Evolutionary conservation across 164 flowering plant species (phyloP), one percentile per base, ranked within the genome.

Genomic region (Magnolia sinica): DNA sequence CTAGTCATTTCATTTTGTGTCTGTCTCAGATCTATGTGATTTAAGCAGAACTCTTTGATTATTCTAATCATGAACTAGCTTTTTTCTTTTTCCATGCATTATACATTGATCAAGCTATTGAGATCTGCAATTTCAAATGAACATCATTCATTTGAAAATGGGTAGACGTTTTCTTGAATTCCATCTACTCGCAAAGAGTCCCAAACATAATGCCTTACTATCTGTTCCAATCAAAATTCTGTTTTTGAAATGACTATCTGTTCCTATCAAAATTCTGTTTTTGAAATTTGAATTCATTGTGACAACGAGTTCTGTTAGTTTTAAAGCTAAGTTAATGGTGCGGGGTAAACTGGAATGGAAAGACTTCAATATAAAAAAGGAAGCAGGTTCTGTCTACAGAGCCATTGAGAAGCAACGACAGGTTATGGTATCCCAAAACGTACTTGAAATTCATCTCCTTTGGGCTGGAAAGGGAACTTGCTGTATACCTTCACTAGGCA

Each of bases 391-490:
- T 23, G 50, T 58, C 50, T 75, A 89, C 61, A 64, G 67, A 76
- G 90, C 91, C 71, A 85, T 92, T 72, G 65, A 7, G 68, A 88
- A 24, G 80, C 37, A 79, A 10, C 85, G 78, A 69, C 84, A 55
- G 18, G 85, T 80, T 68, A 64, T 7, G 37, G 98, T 95, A 68
- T 75, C 89, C 2, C 86, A 88, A 71, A 93, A 91, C 71, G 81
- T 84, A 76, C 84, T 95, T 61, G 89, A 86, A 22, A 79, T 89
- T 8, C 89, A 89, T 73, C 78, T 89, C 70, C 77, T 76, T 13
- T 89, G 91, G 91, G 88, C 89, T 64, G 91, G 91, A 4, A 88
- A 72, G 73, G 91, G 89, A 50, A 88, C 89, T 49, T 88, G 91
- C 81, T 89, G 90, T 85, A 83, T 87, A 37, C 91, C 90, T 10